Conservation (phyloP, 225 moss, liverwort and hornwort species). For the Marchantia paleacea region DNA sequence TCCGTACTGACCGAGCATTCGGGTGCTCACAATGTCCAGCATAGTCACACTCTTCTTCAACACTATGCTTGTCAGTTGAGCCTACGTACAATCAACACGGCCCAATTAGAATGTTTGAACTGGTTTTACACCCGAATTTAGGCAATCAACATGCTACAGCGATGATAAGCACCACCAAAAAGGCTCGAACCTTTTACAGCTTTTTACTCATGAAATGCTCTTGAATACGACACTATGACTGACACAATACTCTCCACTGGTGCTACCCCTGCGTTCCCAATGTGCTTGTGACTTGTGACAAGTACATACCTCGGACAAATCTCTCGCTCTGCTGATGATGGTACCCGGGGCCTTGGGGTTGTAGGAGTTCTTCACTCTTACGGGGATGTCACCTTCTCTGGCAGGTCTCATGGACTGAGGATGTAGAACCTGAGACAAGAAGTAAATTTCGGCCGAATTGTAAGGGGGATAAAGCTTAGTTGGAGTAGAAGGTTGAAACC, state of each 20-base stretch:
- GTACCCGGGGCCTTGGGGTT: conserved; percentile 86
- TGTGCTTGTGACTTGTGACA: too few species aligned
- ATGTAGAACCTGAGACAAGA: conserved; percentile 62
- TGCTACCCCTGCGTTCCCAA: background rate
- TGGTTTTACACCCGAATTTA: too few species aligned
- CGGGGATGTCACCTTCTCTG: conserved; percentile 81
- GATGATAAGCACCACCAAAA: background rate
- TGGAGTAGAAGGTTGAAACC: background rate
- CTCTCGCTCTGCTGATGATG: conserved; percentile 66
- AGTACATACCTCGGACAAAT: conserved; percentile 23
- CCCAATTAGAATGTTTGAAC: background rate
- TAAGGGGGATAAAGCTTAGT: background rate
- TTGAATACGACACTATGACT: background rate
- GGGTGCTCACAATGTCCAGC: conserved; percentile 89
- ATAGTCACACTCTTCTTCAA: conserved; percentile 88
- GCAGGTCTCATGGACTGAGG: conserved; percentile 99
- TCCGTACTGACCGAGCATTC: conserved; percentile 97
- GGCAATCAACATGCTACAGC: background rate
- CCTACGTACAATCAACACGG: conserved; percentile 20
- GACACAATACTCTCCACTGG: background rate
- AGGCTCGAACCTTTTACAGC: background rate
- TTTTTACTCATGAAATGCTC: background rate
- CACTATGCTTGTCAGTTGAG: conserved; percentile 86
- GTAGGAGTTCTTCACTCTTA: conserved; percentile 97
- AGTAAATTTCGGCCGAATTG: background rate